Base-by-base conservation (phyloP, 257 asterid species). In the Verbascum thapsus region DNA sequence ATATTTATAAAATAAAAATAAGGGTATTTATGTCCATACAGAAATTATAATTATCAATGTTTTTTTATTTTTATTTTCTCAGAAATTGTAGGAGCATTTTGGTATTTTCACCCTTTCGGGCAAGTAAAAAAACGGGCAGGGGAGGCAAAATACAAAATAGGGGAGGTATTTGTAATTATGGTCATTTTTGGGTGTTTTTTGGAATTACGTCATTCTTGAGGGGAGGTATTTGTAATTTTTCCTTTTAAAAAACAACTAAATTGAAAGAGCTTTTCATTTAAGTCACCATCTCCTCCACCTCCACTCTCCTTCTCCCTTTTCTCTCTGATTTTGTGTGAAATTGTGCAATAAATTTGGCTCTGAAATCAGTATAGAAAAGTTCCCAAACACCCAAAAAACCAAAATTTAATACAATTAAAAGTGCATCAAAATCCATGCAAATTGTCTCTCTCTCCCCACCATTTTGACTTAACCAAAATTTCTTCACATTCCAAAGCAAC, bases 381-480 rank as follows among this genome's bases (percentile, higher is more conserved):
- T 43, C 69, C 64, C 66, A 51, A 59, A 57, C 22, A 49, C 44
- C 12, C 7, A 44, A 44, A 44, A 43, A 15, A n/a, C 54, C 45
- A 56, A 74, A 68, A 35, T 43, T 49, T 51, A 26, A 68, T 53
- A 74, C 48, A 20, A 68, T 30, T 49, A 72, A 70, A 58, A 58
- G 69, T n/a, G 79, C 82, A 72, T 76, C 86, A 82, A 80, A 63
- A 74, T 59, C 85, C 71, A 80, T 77, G 85, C 83, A 78, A 15
- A 54, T 72, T 71, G 67, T 68, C 81, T 35, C 74, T 35, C 74
- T 66, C 74, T 51, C 75, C 76, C 73, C 61, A 63, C 66, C 72
- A 62, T 50, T 65, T 75, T 75, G 80, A 79, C 84, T 72, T 62
- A 43, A 6, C 67, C n/a, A n/a, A 26, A 26, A 26, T 26, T 19